These are phyloP conservation scores for Kazachstania viticola DNA, from an alignment of 805 yeast genomes.

Conservation along the genomic window DNA sequence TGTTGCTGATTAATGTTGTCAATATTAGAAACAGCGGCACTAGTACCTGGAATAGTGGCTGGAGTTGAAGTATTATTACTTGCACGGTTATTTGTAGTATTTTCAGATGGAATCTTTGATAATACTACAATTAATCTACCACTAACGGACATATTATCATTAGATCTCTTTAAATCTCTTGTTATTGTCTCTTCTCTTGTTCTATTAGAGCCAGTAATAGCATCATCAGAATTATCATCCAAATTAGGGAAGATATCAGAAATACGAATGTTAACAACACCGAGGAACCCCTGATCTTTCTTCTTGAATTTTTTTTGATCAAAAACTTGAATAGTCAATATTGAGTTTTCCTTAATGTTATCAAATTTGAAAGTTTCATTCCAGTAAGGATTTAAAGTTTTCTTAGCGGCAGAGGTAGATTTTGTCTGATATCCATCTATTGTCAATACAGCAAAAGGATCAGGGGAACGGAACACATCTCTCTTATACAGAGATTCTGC, in stretches of 20 bases:
- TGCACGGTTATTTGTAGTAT: constrained; percentile 7
- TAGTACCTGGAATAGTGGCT: constrained; percentile 5
- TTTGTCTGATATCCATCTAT: constrained; percentile 97
- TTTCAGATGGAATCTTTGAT: constrained; percentile 32
- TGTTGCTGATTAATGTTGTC: constrained; percentile 6
- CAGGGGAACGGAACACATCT: constrained; percentile 92
- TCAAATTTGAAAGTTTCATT: constrained; percentile 78
- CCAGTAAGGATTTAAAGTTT: constrained; percentile 96
- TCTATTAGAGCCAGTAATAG: constrained; percentile 13
- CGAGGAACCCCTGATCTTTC: constrained; percentile 96
- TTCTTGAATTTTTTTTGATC: constrained; percentile 96
- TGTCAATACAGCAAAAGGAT: constrained; percentile 94
- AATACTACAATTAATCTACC: constrained; percentile 80
- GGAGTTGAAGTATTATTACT: constrained; percentile 11
- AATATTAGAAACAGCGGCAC: constrained; percentile 4
- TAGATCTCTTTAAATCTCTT: constrained; percentile 81
- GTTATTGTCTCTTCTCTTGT: constrained; percentile 73
- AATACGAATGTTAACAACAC: constrained; percentile 84
- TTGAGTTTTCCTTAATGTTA: constrained; percentile 65
- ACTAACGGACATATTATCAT: constrained; percentile 83
- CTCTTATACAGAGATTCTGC: constrained; percentile 93
- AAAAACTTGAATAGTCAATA: constrained; percentile 85
- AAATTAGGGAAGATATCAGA: constrained; percentile 60
- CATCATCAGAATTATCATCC: constrained; percentile 38
- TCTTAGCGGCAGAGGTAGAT: constrained; percentile 86